Conservation (phyloP, 306 rosid species). For the Benincasa hispida region DNA sequence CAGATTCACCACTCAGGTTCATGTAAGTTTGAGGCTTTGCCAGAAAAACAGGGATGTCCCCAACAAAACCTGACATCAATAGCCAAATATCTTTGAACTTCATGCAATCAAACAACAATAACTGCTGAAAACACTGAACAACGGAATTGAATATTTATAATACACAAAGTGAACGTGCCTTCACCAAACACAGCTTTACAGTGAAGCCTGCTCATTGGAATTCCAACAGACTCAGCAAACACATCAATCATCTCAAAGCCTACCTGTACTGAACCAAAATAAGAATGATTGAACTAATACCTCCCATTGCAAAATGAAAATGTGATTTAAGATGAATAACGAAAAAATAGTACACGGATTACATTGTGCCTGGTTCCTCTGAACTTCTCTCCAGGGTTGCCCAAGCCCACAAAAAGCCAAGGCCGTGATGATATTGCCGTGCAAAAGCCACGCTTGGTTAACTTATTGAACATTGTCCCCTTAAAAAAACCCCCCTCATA, state of each 20-base stretch:
- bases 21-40: slow-evolving; percentile 97
- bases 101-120: slow-evolving; percentile 5
- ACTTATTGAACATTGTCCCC: slow-evolving; percentile 30
- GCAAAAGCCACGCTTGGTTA: slow-evolving; percentile 36
- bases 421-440: slow-evolving; percentile 35
- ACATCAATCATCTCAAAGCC: slow-evolving; percentile 85
- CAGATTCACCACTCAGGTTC: slow-evolving; percentile 96
- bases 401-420: slow-evolving; percentile 78
- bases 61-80: slow-evolving; percentile 53
- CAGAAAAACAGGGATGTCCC: slow-evolving; percentile 65
- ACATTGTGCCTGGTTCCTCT: slow-evolving; percentile 89
- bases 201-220: slow-evolving; percentile 38
- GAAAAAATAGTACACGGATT: background rate
- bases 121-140: background rate
- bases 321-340: background rate
- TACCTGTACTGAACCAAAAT: slow-evolving; percentile 33
- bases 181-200: slow-evolving; percentile 80
- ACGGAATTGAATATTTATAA: background rate
- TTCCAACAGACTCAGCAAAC: slow-evolving; percentile 62
- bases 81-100: slow-evolving; percentile 12
- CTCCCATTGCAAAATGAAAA: background rate
- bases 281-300: background rate
- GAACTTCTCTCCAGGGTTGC: slow-evolving; percentile 81
- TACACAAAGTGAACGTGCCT: slow-evolving; percentile 23
- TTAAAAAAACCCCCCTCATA: background rate